Conservation (phyloP, 768 basidiomycete genomes). For the Hericium coralloides region DNA sequence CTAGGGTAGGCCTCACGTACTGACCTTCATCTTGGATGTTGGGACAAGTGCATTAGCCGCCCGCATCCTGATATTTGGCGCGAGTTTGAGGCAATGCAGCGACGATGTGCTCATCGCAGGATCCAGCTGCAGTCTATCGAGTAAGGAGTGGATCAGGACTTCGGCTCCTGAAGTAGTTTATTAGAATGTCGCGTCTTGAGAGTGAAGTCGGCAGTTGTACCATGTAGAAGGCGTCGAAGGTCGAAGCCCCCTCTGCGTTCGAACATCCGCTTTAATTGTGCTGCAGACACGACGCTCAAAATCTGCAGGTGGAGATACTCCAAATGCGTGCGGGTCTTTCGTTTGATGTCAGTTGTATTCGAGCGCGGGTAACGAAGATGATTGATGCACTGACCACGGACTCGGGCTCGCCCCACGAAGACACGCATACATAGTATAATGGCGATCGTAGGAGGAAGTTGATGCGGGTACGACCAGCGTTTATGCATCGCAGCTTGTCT, state of each 20-base stretch:
- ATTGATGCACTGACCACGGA: slow-evolving; percentile 66
- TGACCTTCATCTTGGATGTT: slow-evolving; percentile 68
- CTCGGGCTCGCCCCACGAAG: slow-evolving; percentile 94
- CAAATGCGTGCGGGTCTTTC: slow-evolving; percentile 86
- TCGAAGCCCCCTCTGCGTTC: slow-evolving; percentile 90
- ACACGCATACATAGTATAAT: slow-evolving; percentile 85
- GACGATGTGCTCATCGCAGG: slow-evolving; percentile 77
- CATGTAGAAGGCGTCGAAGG: slow-evolving; percentile 63
- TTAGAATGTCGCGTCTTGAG: background rate
- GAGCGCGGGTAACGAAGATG: background rate
- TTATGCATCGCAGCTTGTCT: slow-evolving; percentile 80
- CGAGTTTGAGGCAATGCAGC: slow-evolving; percentile 71
- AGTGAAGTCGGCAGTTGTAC: slow-evolving; percentile 7
- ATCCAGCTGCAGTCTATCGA: slow-evolving; percentile 65
- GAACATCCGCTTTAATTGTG: slow-evolving; percentile 81
- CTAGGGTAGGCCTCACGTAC: slow-evolving; percentile 3
- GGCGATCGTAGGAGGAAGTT: slow-evolving; percentile 82
- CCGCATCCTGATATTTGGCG: slow-evolving; percentile 56
- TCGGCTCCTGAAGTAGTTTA: slow-evolving; percentile 57
- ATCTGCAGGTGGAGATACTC: slow-evolving; percentile 95
- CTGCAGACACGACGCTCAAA: slow-evolving; percentile 78
- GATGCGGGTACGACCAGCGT: slow-evolving; percentile 74
- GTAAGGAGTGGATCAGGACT: slow-evolving; percentile 64
- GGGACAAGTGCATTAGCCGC: slow-evolving; percentile 81
- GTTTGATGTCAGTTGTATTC: slow-evolving; percentile 35